Conservation (phyloP, 148 eudicot genomes). For the Rhododendron henanense region DNA sequence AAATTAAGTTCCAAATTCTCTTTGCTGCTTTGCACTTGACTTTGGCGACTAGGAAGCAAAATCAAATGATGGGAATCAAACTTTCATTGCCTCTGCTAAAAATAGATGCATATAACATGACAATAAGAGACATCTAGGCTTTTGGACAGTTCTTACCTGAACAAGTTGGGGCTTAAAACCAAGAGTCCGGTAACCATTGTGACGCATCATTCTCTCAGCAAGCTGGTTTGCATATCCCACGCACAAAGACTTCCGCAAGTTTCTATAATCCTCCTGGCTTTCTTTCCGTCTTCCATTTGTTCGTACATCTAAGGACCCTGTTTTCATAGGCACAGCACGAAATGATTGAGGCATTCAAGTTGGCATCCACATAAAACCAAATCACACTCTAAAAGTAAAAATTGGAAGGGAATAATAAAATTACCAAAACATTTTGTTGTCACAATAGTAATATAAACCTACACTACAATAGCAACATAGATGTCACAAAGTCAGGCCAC, state of each 20-base stretch:
- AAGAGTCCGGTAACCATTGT: conserved; percentile 85
- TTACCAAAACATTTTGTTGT: background rate
- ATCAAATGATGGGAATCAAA: background rate
- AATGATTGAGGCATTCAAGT: background rate
- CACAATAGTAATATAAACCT: background rate
- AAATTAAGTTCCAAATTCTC: background rate
- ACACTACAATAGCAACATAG: background rate
- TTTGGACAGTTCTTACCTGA: conserved; percentile 41
- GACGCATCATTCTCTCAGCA: conserved; percentile 87
- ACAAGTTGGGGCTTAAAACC: conserved; percentile 86
- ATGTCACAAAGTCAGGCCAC: background rate
- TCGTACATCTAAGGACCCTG: conserved; percentile 64
- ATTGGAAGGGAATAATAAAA: background rate
- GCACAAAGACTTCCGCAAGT: conserved; percentile 79
- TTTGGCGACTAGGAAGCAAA: background rate
- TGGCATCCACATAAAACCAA: background rate
- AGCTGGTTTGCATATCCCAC: conserved; percentile 92
- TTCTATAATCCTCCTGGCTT: conserved; percentile 49
- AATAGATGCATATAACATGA: background rate
- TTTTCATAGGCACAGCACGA: background rate
- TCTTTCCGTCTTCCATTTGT: conserved; percentile 53
- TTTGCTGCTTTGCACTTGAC: conserved; percentile 9
- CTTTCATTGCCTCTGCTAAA: background rate
- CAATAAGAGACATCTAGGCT: background rate
- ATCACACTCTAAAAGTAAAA: background rate